A percentile compares a stretch with the other conserved stretches of the same genome.
phyloP scores from a whole-genome alignment of 2,329 filamentous ascomycete species.

The Colletotrichum eleusines region DNA sequence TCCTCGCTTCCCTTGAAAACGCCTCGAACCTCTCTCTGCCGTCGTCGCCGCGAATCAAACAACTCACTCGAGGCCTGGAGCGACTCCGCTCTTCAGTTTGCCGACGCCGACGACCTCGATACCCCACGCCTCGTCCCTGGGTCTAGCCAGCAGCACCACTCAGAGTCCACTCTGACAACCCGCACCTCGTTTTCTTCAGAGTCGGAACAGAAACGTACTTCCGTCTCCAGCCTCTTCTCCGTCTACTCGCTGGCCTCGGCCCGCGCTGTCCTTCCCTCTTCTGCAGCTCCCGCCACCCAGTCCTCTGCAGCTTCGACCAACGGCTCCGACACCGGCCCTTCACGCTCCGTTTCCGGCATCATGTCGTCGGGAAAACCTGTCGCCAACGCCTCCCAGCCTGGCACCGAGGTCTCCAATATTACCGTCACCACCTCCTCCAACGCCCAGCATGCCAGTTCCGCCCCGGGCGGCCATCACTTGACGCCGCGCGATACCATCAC shows the following conservation, averaged over 20 bases:
- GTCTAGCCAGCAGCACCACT: slow-evolving; percentile 46
- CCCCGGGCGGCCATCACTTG: slow-evolving; percentile 60
- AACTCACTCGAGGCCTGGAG: slow-evolving; percentile 55
- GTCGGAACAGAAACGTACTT: slow-evolving; percentile 73
- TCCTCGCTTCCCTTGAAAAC: slow-evolving; percentile 56
- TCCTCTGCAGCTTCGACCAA: slow-evolving; percentile 66
- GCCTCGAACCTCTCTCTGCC: slow-evolving; percentile 56
- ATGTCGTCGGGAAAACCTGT: slow-evolving; percentile 60
- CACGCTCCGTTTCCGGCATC: slow-evolving; percentile 59
- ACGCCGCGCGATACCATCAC: slow-evolving; percentile 54
- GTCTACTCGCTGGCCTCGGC: slow-evolving; percentile 77
- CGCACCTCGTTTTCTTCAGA: slow-evolving; percentile 65
- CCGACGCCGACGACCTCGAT: slow-evolving; percentile 61
- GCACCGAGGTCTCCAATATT: slow-evolving; percentile 63
- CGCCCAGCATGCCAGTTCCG: slow-evolving; percentile 51
- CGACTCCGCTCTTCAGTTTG: slow-evolving; percentile 57
- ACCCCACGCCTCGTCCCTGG: slow-evolving; percentile 59
- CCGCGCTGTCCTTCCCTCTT: slow-evolving; percentile 59
- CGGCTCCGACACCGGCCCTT: slow-evolving; percentile 62
- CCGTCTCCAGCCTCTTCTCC: slow-evolving; percentile 80
- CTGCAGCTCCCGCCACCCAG: slow-evolving; percentile 67
- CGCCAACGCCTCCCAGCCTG: slow-evolving; percentile 59
- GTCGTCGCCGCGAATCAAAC: slow-evolving; percentile 58
- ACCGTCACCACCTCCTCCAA: slow-evolving; percentile 66
- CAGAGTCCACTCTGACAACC: slow-evolving; percentile 53